A percentile compares a stretch with the other conserved stretches of the same genome.
phyloP scores from a whole-genome alignment of 1,284 basidiomycete genomes.

The Trichosporon sp. region DNA sequence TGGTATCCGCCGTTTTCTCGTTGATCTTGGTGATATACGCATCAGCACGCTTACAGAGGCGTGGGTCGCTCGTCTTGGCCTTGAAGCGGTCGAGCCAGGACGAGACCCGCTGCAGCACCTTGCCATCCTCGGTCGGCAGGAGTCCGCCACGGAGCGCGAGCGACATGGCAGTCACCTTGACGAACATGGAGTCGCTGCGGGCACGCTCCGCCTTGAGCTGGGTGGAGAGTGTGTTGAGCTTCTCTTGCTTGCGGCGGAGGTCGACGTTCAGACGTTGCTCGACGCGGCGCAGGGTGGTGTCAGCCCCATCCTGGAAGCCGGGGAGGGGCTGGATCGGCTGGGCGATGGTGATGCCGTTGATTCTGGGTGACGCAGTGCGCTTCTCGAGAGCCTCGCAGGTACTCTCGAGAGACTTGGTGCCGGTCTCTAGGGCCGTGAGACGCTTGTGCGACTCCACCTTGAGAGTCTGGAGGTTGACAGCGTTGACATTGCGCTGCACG shows the following conservation, averaged over 20 bases:
- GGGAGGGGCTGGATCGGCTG: no score
- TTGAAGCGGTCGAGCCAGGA: slow-evolving; percentile 14
- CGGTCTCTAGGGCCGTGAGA: not conserved
- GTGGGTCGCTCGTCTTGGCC: not conserved
- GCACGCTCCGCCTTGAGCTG: not conserved
- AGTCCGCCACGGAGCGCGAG: not conserved
- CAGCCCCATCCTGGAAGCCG: no score
- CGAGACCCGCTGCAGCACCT: not conserved
- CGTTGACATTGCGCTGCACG: no score
- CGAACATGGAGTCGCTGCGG: slow-evolving; percentile 9
- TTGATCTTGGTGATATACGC: not conserved
- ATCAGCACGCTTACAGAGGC: not conserved
- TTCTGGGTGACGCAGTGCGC: not conserved
- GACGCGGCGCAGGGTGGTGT: not conserved
- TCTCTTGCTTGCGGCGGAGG: slow-evolving; percentile 1
- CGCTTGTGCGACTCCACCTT: not conserved
- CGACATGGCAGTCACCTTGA: slow-evolving; percentile 1
- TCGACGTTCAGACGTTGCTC: not conserved
- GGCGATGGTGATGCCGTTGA: no score
- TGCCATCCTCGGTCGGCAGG: slow-evolving; percentile 3
- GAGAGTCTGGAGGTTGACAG: not conserved
- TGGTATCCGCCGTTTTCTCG: not conserved
- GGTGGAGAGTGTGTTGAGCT: not conserved
- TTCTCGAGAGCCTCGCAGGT: not conserved
- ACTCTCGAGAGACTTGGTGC: not conserved